A percentile compares a stretch with the other conserved stretches of the same genome.
Evolutionary conservation across 1,284 basidiomycete species (phyloP).

Genomic region (Rhodotorula sp.): DNA sequence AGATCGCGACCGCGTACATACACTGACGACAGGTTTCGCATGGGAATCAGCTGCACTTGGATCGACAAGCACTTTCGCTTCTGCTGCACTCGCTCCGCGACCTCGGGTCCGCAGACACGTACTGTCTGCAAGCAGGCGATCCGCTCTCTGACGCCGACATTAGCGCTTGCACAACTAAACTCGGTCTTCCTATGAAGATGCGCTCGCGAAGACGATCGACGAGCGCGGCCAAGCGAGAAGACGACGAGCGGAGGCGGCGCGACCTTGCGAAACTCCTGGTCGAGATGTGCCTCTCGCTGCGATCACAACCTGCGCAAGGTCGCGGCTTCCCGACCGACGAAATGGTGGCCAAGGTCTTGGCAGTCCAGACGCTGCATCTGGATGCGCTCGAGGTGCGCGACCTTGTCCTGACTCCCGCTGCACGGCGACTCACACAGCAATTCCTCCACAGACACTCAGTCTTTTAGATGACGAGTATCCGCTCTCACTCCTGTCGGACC

Average conservation of each 20-base stretch:
- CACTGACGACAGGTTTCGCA: background rate
- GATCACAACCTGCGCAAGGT: slow-evolving; percentile 51
- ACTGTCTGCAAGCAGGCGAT: slow-evolving; percentile 70
- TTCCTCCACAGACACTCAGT: slow-evolving; percentile 60
- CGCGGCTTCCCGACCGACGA: slow-evolving; percentile 43
- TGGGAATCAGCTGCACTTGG: slow-evolving; percentile 59
- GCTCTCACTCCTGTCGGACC: slow-evolving; percentile 66
- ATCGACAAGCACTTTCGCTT: slow-evolving; percentile 63
- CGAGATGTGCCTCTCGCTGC: slow-evolving; percentile 68
- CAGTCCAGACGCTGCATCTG: slow-evolving; percentile 73
- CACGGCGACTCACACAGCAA: background rate
- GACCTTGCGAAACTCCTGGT: slow-evolving; percentile 66
- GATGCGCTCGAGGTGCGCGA: slow-evolving; percentile 66
- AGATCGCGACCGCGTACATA: background rate
- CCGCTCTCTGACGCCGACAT: slow-evolving; percentile 62
- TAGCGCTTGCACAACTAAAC: slow-evolving; percentile 58
- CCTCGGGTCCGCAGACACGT: slow-evolving; percentile 71
- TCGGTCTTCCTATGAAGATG: slow-evolving; percentile 44
- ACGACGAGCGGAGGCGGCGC: slow-evolving; percentile 55
- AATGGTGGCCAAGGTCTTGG: slow-evolving; percentile 66
- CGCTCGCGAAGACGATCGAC: slow-evolving; percentile 37
- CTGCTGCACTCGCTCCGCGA: slow-evolving; percentile 72
- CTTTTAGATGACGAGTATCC: slow-evolving; percentile 73
- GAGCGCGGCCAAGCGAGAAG: slow-evolving; percentile 54
- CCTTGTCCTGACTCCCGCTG: background rate